Percentiles rank a stretch among this genome's conserved stretches.
Conservation (phyloP, 2,329 filamentous ascomycete species). For the Ascochyta lentis region DNA sequence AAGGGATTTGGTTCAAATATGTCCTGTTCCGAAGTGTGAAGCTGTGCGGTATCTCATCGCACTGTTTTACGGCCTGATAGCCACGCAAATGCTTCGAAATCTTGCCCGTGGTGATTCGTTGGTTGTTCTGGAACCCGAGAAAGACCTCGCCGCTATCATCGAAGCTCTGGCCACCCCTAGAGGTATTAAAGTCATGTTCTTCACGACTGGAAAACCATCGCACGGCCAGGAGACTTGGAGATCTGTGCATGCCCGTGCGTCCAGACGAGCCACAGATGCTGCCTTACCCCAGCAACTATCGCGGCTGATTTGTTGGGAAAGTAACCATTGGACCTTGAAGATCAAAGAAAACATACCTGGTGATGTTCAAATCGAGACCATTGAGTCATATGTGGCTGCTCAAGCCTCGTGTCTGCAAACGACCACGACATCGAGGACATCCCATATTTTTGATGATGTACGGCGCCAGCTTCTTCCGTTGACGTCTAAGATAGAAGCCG, state of each 20-base stretch:
- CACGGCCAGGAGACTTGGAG: neutral
- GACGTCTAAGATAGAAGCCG: neutral
- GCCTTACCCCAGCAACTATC: neutral
- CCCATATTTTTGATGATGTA: neutral
- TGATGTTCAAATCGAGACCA: neutral
- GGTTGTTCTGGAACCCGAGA: neutral
- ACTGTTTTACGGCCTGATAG: neutral
- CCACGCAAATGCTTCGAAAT: neutral
- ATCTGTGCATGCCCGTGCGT: neutral
- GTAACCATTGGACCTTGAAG: neutral
- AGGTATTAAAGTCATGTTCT: neutral
- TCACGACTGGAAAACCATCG: neutral
- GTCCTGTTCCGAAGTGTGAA: neutral
- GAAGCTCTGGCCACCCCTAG: neutral
- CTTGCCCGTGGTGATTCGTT: neutral
- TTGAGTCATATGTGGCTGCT: neutral
- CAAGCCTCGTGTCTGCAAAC: neutral
- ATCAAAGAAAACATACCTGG: neutral
- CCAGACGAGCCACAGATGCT: neutral
- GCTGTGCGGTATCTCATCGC: neutral
- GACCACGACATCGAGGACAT: neutral
- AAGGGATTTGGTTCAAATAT: neutral
- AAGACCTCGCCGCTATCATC: neutral
- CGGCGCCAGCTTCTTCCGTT: slow-evolving; percentile 14
- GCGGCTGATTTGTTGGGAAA: neutral